phyloP scores from a whole-genome alignment of 2,329 filamentous ascomycete species.

The Tolypocladium ophioglossoides region DNA sequence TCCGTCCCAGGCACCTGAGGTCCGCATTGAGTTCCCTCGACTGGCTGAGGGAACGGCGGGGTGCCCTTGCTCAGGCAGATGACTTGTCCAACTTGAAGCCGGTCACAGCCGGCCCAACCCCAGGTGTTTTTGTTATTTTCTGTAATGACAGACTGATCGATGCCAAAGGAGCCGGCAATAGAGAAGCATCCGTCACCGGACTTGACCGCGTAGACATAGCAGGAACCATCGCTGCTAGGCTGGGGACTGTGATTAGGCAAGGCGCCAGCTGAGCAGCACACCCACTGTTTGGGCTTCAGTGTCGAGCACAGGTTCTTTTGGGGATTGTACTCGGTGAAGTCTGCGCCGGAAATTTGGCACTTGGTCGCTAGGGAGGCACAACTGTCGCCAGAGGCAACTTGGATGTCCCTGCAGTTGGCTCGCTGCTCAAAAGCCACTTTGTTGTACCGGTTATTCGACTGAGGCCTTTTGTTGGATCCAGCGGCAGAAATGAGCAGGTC shows the following conservation, averaged over 20 bases:
- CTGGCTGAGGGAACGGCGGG: slow-evolving; percentile 11
- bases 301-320: slow-evolving; percentile 8
- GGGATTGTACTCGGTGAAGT: slow-evolving; percentile 30
- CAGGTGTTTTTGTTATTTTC: slow-evolving; percentile 17
- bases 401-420: background rate
- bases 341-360: slow-evolving; percentile 25
- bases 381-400: slow-evolving; percentile 16
- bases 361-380: slow-evolving; percentile 24
- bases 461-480: too few relatives aligned
- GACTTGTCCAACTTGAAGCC: slow-evolving; percentile 4
- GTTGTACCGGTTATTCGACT: too few relatives aligned
- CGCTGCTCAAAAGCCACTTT: too few relatives aligned
- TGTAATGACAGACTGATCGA: slow-evolving; percentile 9
- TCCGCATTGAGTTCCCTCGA: slow-evolving; percentile 10
- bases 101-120: slow-evolving; percentile 12
- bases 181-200: slow-evolving; percentile 19
- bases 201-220: slow-evolving; percentile 17
- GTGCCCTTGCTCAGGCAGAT: slow-evolving; percentile 12
- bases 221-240: slow-evolving; percentile 14
- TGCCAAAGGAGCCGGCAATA: slow-evolving; percentile 14
- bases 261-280: slow-evolving; percentile 25
- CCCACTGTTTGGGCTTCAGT: slow-evolving; percentile 15
- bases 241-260: slow-evolving; percentile 22
- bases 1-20: slow-evolving; percentile 13
- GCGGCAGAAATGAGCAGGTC: too few relatives aligned